Evolutionary conservation across 2,329 filamentous ascomycete genomes (phyloP), one percentile per base, ranked within the genome.

Genomic region (Cytospora schulzeri): DNA sequence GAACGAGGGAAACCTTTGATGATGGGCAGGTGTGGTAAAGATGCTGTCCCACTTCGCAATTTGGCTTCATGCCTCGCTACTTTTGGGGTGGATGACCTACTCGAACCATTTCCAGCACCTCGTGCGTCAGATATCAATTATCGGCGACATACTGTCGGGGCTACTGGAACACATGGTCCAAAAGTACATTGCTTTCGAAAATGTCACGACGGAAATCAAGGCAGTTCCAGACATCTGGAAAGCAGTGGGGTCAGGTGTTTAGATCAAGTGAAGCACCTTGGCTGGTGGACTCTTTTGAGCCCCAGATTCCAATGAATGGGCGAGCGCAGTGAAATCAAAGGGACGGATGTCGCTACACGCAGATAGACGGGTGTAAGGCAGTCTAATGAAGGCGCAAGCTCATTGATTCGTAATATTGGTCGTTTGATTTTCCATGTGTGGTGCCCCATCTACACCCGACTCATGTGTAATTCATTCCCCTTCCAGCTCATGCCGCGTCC

Each of bases 401-500:
- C 58, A 38, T 58, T 50, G 41, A 52, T 33, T 62, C 38, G 26
- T 28, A 52, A 31, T 26, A 35, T 35, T 50, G 54, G 55, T 62
- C 38, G 24, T 51, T 50, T 62, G 38, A 51, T 19, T 31, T 35
- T 56, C 22, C 56, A 35, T 50, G 53, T 51, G 60, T 35, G 45
- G 31, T 31, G 19, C 48, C 35, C 35, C 12, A 28, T 48, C 19
- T 22, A 31, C 8, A 26, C 31, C 6, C 26, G n/a, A 38, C 4
- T 35, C 35, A 19, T 24, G 22, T 55, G 19, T 56, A 51, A 24
- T 22, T 38, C 35, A 24, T 22, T 38, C 35, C 15, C 29, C n/a
- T 19, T 31, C 22, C 24, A 24, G n/a, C n/a, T 38, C 50, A 66
- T 56, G 54, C 56, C 54, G 53, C 51, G 72, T 76, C 71, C 35